Evolutionary conservation across 371 early-diverging fungal genomes (phyloP).

Genomic region (Mortierella polycephala): DNA sequence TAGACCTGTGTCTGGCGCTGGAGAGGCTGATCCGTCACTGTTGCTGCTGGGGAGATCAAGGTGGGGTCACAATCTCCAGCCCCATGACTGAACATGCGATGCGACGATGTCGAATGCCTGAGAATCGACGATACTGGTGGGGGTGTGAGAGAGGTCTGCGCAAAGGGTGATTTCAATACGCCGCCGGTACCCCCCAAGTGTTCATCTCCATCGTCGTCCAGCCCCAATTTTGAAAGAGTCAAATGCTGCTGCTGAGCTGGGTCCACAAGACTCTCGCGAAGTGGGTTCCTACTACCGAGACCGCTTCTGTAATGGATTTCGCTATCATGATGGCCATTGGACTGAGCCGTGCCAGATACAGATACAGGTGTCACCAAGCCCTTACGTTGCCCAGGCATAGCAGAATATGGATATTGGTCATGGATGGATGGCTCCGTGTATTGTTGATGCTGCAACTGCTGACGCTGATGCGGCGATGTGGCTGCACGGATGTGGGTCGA

Average conservation of each 20-base stretch:
- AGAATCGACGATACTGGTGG: conserved; percentile 45
- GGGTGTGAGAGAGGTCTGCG: conserved; percentile 35
- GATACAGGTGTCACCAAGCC: conserved; percentile 36
- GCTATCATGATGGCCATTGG: conserved; percentile 15
- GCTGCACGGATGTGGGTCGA: conserved; percentile 20
- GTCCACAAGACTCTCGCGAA: conserved; percentile 45
- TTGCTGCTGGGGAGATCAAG: conserved; percentile 11
- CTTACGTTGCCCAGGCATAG: conserved; percentile 10
- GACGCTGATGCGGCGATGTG: conserved; percentile 2
- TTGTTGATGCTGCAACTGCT: conserved; percentile 6
- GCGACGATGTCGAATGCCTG: conserved; percentile 29
- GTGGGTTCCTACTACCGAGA: conserved; percentile 3
- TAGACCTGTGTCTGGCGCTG: background rate
- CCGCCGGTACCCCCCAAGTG: background rate
- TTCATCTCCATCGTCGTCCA: conserved; percentile 10
- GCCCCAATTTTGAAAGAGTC: conserved; percentile 14
- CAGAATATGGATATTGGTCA: conserved; percentile 5
- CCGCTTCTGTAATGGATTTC: background rate
- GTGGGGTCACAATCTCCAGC: conserved; percentile 14
- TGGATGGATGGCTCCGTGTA: conserved; percentile 8
- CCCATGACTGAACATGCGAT: conserved; percentile 11
- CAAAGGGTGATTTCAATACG: conserved; percentile 13
- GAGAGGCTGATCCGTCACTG: background rate
- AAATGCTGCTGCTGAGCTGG: conserved; percentile 18
- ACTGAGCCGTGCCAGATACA: conserved; percentile 28